phyloP scores from a whole-genome alignment of 305 asterid genomes.

The Euphrasia arctica region DNA sequence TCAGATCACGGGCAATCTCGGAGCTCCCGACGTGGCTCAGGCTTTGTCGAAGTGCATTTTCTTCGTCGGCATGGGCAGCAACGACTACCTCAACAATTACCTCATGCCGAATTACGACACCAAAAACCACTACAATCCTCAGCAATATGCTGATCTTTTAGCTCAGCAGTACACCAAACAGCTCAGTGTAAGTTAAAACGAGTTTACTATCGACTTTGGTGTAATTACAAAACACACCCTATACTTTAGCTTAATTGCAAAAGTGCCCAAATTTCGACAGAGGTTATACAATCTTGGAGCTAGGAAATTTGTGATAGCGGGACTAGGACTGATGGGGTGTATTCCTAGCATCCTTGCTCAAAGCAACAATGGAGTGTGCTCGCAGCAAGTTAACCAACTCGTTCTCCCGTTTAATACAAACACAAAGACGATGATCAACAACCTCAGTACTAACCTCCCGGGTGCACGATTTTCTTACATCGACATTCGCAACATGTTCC shows the following conservation, averaged over 20 bases:
- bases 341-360: conserved; percentile 82
- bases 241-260: background rate
- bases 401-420: conserved; percentile 57
- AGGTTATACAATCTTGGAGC: conserved; percentile 89
- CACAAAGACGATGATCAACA: conserved; percentile 62
- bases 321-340: conserved; percentile 84
- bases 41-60: conserved; percentile 55
- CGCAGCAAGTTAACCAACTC: conserved; percentile 60
- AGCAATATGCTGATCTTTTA: conserved; percentile 71
- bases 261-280: conserved; percentile 32
- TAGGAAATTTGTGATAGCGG: conserved; percentile 75
- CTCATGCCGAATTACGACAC: conserved; percentile 84
- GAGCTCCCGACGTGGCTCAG: conserved; percentile 55
- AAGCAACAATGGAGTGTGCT: conserved; percentile 43
- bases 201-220: background rate
- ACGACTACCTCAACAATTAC: conserved; percentile 91
- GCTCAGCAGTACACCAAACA: conserved; percentile 64
- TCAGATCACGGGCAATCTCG: conserved; percentile 47
- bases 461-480: conserved; percentile 55
- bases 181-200: conserved; percentile 51
- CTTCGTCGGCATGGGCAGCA: conserved; percentile 95
- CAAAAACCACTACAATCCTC: conserved; percentile 54
- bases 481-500: conserved; percentile 62
- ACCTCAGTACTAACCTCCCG: conserved; percentile 51
- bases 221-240: background rate